phyloP scores from a whole-genome alignment of 2,329 filamentous ascomycete genomes.

The Calonectria pauciramosa region DNA sequence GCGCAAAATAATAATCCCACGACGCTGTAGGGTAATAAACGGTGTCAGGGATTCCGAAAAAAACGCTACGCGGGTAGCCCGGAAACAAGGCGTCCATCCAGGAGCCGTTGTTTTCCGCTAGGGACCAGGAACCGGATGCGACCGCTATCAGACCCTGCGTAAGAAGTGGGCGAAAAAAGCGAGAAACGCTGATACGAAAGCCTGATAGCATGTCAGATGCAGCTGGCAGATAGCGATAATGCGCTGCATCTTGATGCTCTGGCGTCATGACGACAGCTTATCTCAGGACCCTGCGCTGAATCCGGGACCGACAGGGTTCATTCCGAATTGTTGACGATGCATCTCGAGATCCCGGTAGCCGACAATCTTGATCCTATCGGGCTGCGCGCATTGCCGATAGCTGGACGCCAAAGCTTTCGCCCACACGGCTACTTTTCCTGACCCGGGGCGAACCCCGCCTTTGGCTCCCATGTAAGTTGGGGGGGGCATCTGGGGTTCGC shows the following conservation, averaged over 20 bases:
- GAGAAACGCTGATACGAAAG: neutral
- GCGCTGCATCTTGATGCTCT: neutral
- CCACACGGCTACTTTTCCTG: neutral
- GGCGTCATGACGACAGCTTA: neutral
- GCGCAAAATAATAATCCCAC: neutral
- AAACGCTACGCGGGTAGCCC: neutral
- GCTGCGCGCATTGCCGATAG: neutral
- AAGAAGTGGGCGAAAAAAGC: neutral
- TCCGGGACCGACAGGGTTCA: neutral
- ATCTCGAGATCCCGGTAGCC: neutral
- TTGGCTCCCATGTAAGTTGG: neutral
- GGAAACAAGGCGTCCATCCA: neutral
- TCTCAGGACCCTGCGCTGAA: neutral
- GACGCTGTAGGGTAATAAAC: neutral
- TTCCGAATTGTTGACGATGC: neutral
- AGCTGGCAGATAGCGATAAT: neutral
- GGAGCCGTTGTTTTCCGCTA: neutral
- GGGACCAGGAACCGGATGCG: neutral
- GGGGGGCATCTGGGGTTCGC: neutral
- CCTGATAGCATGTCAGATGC: neutral
- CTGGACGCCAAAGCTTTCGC: neutral
- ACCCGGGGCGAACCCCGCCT: neutral
- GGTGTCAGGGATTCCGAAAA: neutral
- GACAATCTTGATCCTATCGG: constrained; percentile 8
- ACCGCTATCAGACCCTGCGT: neutral